phyloP scores from a whole-genome alignment of 176 grass and related monocot genomes.

The Juncus effusus region DNA sequence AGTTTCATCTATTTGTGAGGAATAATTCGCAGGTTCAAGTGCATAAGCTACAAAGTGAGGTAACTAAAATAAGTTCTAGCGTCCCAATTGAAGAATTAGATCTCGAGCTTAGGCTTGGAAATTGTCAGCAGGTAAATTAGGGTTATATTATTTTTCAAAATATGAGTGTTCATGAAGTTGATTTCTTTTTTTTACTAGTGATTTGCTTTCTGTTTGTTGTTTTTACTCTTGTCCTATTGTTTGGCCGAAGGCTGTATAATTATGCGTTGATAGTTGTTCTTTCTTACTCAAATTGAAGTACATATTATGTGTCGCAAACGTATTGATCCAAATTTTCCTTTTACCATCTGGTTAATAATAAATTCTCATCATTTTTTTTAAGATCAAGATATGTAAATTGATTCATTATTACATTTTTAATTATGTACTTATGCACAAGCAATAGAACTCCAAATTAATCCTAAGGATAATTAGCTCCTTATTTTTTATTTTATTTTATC shows the following conservation, averaged over 20 bases:
- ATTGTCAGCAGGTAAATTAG: slow-evolving; percentile 20
- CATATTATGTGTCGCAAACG: neutral
- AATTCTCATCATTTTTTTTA: neutral
- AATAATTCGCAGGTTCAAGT: slow-evolving; percentile 12
- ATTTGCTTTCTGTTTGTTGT: slow-evolving; percentile 6
- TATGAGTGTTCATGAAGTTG: neutral
- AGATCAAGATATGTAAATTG: too few species aligned
- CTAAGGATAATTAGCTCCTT: too few species aligned
- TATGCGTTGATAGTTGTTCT: slow-evolving; percentile 13
- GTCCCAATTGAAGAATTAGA: slow-evolving; percentile 42
- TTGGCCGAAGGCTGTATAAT: slow-evolving; percentile 20
- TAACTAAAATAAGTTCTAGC: slow-evolving; percentile 29
- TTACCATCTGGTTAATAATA: neutral
- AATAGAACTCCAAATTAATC: too few species aligned
- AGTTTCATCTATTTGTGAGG: slow-evolving; percentile 28
- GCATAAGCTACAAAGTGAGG: slow-evolving; percentile 37
- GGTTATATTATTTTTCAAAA: slow-evolving; percentile 18
- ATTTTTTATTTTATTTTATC: too few species aligned
- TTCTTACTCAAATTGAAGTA: slow-evolving; percentile 4
- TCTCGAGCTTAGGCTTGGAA: slow-evolving; percentile 73
- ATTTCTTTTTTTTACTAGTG: neutral
- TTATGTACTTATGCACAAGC: too few species aligned
- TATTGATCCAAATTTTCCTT: neutral
- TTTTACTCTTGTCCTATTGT: slow-evolving; percentile 13
- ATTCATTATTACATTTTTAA: too few species aligned